phyloP scores from a whole-genome alignment of 257 asterid genomes.

The Nicotiana benthamiana region DNA sequence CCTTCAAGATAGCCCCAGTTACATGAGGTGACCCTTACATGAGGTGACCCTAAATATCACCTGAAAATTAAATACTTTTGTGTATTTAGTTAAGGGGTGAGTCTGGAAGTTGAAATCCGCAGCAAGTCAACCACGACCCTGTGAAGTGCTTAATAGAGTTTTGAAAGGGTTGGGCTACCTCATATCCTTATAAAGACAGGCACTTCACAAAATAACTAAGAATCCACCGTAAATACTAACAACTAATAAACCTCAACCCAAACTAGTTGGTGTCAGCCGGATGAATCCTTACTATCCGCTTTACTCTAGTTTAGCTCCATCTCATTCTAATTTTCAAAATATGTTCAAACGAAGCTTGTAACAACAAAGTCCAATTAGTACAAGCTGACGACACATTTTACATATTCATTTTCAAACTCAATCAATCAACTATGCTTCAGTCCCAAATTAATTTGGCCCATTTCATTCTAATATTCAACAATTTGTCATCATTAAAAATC shows the following conservation, averaged over 20 bases:
- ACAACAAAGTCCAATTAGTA: background rate
- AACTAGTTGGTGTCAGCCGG: background rate
- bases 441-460: background rate
- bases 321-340: background rate
- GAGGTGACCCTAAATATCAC: background rate
- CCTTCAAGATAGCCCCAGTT: background rate
- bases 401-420: background rate
- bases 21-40: too few species aligned
- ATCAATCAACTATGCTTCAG: background rate
- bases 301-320: background rate
- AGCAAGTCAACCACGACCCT: background rate
- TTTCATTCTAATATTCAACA: background rate
- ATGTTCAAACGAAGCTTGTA: background rate
- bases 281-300: background rate
- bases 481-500: background rate
- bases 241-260: background rate
- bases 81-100: background rate
- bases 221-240: background rate
- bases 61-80: background rate
- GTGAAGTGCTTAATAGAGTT: background rate
- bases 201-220: background rate
- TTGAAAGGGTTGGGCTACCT: background rate
- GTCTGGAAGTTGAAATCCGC: background rate
- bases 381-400: background rate
- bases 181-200: background rate